Evolutionary conservation across 495 filamentous ascomycete genomes (phyloP), one percentile per base, ranked within the genome.

Genomic region (Rostrohypoxylon terebratum): DNA sequence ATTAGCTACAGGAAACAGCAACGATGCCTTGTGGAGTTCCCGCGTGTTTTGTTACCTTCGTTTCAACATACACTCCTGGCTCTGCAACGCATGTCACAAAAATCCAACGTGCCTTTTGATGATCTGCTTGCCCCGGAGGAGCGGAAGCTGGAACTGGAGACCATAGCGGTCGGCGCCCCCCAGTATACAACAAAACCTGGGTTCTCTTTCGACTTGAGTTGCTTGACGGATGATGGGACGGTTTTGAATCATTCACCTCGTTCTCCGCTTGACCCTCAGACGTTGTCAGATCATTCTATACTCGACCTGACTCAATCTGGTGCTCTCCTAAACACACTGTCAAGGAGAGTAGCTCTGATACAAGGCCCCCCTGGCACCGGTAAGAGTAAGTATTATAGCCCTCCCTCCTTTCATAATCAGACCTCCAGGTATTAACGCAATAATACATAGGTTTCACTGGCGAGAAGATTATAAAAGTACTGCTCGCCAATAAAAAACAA

Each of bases 301-400:
- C 84, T 92, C 1, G 90, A 93, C 65, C 68, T 82, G 25, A 84
- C 82, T 0, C 91, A 96, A 74, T 84, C 85, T 13, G 45, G 75
- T 0, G 87, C 90, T 3, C 76, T 93, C 14, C 74, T 91, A 2
- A 75, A 83, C 28, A 81, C 87, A 14, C 79, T 96, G 3, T 84
- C 81, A 1, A 82, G 84, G 3, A 79, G 79, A 4, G 68, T 93
- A 21, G 87, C 87, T 6, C 79, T 94, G 0, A 91, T 94, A 33
- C 92, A 96, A 82, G 93, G 93, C 0, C 93, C 93, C 0, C 93
- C 93, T 3, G 93, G 93, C 0, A 94, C 92, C 2, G 93, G 93
- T 3, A 96, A 96, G 76, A 87, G 83, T 59, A 73, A 55, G 70
- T 61, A 7, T 25, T 16, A 28, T 31, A 33, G 4, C n/a, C 31